Conservation (phyloP, 2,329 filamentous ascomycete species). For the Epichloe sibirici region DNA sequence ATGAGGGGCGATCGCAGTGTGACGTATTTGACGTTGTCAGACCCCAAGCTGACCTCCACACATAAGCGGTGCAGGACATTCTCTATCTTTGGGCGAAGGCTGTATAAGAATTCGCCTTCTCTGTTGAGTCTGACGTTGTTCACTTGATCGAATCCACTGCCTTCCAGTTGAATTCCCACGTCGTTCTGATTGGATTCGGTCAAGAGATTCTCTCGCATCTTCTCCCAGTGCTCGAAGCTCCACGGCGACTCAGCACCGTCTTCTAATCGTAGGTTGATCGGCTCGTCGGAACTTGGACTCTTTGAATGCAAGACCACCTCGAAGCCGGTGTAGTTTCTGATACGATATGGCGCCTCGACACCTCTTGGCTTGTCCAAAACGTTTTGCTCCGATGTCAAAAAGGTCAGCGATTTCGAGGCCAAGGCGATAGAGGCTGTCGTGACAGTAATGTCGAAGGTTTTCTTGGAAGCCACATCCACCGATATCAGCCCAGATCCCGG, state of each 20-base stretch:
- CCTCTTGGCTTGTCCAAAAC: conserved; percentile 87
- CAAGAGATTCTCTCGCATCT: conserved; percentile 85
- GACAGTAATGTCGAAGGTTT: conserved; percentile 80
- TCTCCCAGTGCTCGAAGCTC: conserved; percentile 94
- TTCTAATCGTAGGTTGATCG: conserved; percentile 61
- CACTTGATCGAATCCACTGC: conserved; percentile 85
- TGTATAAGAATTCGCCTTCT: conserved; percentile 90
- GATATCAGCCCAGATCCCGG: conserved; percentile 63
- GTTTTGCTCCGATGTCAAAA: conserved; percentile 73
- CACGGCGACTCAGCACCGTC: conserved; percentile 90
- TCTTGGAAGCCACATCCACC: conserved; percentile 77
- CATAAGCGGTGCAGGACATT: conserved; percentile 77
- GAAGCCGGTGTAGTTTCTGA: conserved; percentile 93
- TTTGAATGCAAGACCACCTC: conserved; percentile 75
- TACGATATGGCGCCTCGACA: conserved; percentile 81
- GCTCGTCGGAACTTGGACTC: conserved; percentile 49
- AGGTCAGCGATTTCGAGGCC: conserved; percentile 84
- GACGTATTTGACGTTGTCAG: conserved; percentile 96
- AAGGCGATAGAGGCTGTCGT: conserved; percentile 90
- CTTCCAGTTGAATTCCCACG: conserved; percentile 75
- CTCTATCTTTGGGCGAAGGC: conserved; percentile 75
- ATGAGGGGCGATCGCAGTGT: conserved; percentile 85
- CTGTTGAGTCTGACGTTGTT: conserved; percentile 80
- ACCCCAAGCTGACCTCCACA: conserved; percentile 81
- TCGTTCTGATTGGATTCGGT: conserved; percentile 70